Percentiles rank a stretch among this genome's conserved stretches.
phyloP scores from a whole-genome alignment of 1,284 basidiomycete genomes.

The Pholiota adiposa region DNA sequence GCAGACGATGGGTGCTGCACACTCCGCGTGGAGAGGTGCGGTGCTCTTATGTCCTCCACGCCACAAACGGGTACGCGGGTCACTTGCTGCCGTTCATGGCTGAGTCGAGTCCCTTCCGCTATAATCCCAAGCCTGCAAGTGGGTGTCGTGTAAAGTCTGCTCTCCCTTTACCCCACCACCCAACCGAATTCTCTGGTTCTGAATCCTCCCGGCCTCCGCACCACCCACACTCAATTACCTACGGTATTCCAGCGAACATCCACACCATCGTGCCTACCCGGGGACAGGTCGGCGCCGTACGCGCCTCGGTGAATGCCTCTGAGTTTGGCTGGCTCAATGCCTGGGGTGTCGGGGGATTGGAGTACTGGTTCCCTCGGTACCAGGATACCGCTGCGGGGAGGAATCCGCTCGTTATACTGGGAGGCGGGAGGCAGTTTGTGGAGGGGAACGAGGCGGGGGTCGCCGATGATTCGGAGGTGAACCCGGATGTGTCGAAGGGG shows the following conservation, averaged over 20 bases:
- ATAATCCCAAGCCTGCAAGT: background rate
- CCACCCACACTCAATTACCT: background rate
- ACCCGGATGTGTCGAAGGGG: slow-evolving; percentile 48
- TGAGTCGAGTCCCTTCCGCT: slow-evolving; percentile 38
- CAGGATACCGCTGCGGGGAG: slow-evolving; percentile 39
- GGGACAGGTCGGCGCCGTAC: slow-evolving; percentile 71
- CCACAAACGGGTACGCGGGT: slow-evolving; percentile 79
- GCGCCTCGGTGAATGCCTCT: slow-evolving; percentile 47
- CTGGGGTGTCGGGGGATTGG: slow-evolving; percentile 54
- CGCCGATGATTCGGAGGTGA: slow-evolving; percentile 65
- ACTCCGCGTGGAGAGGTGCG: slow-evolving; percentile 64
- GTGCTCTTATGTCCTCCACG: slow-evolving; percentile 72
- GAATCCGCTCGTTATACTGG: slow-evolving; percentile 70
- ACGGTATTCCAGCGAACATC: slow-evolving; percentile 9
- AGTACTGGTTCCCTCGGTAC: slow-evolving; percentile 83
- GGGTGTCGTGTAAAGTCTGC: background rate
- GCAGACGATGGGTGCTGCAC: slow-evolving; percentile 49
- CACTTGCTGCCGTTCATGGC: slow-evolving; percentile 61
- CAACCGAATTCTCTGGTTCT: background rate
- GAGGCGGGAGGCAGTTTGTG: slow-evolving; percentile 63
- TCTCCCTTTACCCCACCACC: background rate
- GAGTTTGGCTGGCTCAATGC: slow-evolving; percentile 38
- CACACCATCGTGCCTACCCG: slow-evolving; percentile 69
- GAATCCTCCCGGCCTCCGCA: background rate
- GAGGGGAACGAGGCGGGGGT: slow-evolving; percentile 56